Conservation (phyloP, 345 rosid genomes). For the Turnera subulata region DNA sequence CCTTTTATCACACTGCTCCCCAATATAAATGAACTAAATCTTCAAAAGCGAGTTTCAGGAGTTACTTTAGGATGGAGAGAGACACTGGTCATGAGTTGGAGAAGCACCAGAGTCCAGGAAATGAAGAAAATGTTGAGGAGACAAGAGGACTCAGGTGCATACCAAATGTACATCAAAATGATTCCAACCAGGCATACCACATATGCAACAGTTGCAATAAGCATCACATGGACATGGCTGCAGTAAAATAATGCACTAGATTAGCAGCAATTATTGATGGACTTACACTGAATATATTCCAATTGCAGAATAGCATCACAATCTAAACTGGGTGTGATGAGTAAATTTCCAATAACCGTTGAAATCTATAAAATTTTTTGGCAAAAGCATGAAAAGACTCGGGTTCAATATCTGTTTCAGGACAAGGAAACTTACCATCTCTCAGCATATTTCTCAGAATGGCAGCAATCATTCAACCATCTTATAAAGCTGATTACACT, state of each 20-base stretch:
- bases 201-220: conserved; percentile 63
- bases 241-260: conserved; percentile 9
- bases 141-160: conserved; percentile 76
- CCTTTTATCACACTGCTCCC: not conserved
- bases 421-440: conserved; percentile 52
- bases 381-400: not conserved
- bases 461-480: conserved; percentile 79
- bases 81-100: conserved; percentile 90
- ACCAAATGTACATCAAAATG: conserved; percentile 94
- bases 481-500: conserved; percentile 88
- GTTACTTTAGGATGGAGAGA: conserved; percentile 84
- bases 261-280: not conserved
- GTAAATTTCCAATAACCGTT: not conserved
- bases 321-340: not conserved
- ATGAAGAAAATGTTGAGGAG: conserved; percentile 90
- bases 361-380: too few species aligned
- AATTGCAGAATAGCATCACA: too few species aligned
- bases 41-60: not conserved
- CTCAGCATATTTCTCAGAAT: conserved; percentile 51
- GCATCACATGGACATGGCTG: conserved; percentile 77
- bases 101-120: conserved; percentile 86
- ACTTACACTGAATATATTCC: too few species aligned
- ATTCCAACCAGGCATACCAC: conserved; percentile 70
- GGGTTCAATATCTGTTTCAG: not conserved
- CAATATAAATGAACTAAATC: not conserved